Evolutionary conservation across 78 protist genomes (phyloP).

Genomic region (Abeoforma whisleri): DNA sequence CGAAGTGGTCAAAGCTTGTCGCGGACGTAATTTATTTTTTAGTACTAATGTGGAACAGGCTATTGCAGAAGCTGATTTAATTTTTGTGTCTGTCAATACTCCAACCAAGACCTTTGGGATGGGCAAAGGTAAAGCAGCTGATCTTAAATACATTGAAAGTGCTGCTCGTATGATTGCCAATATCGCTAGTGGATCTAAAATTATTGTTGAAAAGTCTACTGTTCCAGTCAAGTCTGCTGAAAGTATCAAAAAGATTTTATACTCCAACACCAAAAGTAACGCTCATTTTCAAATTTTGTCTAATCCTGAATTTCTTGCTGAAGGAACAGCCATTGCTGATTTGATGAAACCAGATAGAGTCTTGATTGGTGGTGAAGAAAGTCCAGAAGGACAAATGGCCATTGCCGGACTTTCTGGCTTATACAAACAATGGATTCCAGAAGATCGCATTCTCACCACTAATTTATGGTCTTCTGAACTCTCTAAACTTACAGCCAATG

Average conservation of each 20-base stretch:
- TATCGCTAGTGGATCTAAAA: conserved; percentile 46
- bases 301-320: conserved; percentile 92
- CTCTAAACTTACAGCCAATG: conserved; percentile 89
- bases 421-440: conserved; percentile 74
- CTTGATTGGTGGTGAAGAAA: conserved; percentile 77
- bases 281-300: conserved; percentile 58
- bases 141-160: conserved; percentile 59
- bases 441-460: conserved; percentile 61
- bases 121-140: conserved; percentile 72
- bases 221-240: conserved; percentile 74
- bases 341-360: conserved; percentile 82
- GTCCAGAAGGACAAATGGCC: conserved; percentile 57
- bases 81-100: conserved; percentile 86
- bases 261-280: conserved; percentile 28
- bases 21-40: conserved; percentile 75
- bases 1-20: conserved; percentile 55
- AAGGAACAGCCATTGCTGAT: conserved; percentile 80
- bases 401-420: conserved; percentile 47
- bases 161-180: conserved; percentile 58
- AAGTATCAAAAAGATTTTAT: conserved; percentile 41
- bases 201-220: conserved; percentile 84
- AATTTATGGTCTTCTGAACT: conserved; percentile 78
- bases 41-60: conserved; percentile 55
- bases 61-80: conserved; percentile 59
- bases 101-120: conserved; percentile 73